Evolutionary conservation across 2,329 filamentous ascomycete genomes (phyloP).

Genomic region (Chaetomiaceae sp.): DNA sequence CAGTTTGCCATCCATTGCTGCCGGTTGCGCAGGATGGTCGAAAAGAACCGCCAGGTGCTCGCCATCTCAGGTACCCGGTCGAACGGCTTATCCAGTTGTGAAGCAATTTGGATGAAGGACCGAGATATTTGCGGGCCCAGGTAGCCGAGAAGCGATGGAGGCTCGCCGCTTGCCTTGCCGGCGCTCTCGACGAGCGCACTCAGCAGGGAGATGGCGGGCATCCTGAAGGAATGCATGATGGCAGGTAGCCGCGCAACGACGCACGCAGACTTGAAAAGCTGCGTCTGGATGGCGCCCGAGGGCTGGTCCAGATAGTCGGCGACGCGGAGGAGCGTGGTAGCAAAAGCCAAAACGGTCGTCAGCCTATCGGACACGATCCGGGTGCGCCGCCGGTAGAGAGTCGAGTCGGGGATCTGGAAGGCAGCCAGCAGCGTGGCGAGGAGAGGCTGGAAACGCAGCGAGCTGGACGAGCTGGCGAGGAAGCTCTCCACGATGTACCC

Average conservation of each 20-base stretch:
- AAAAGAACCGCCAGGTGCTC: slow-evolving; percentile 78
- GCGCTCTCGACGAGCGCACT: slow-evolving; percentile 69
- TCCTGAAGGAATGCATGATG: slow-evolving; percentile 60
- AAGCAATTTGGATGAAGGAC: slow-evolving; percentile 75
- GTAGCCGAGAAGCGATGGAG: slow-evolving; percentile 89
- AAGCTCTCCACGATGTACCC: slow-evolving; percentile 74
- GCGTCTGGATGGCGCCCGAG: slow-evolving; percentile 64
- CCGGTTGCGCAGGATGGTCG: slow-evolving; percentile 78
- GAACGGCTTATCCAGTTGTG: slow-evolving; percentile 72
- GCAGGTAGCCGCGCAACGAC: slow-evolving; percentile 74
- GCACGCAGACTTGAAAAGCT: slow-evolving; percentile 76
- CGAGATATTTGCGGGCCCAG: slow-evolving; percentile 78
- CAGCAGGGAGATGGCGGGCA: slow-evolving; percentile 63
- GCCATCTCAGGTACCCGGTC: slow-evolving; percentile 60
- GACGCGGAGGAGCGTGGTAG: slow-evolving; percentile 65
- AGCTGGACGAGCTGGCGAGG: slow-evolving; percentile 63
- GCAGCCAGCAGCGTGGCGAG: slow-evolving; percentile 64
- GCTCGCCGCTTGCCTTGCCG: slow-evolving; percentile 63
- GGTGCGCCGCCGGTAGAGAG: slow-evolving; percentile 54
- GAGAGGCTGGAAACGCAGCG: slow-evolving; percentile 72
- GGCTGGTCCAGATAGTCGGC: slow-evolving; percentile 60
- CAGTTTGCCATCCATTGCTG: slow-evolving; percentile 97
- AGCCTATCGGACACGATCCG: slow-evolving; percentile 60
- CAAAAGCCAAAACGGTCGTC: slow-evolving; percentile 59
- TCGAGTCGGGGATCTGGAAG: slow-evolving; percentile 55